Conservation (phyloP, 2,329 filamentous ascomycete genomes). For the Dactylonectria macrodidyma region DNA sequence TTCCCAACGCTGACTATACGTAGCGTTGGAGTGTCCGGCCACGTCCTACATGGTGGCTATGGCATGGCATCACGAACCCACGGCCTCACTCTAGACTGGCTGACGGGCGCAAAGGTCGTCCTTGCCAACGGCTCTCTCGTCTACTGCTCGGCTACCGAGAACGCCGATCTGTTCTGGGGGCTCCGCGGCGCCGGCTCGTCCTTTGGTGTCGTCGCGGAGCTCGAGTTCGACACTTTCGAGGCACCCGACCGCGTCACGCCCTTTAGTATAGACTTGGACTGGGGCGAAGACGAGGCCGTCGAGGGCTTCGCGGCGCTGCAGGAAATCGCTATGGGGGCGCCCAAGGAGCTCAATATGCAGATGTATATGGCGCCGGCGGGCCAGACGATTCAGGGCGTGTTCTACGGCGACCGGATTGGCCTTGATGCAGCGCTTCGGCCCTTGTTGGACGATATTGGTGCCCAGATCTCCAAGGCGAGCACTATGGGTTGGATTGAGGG, state of each 20-base stretch:
- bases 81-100: conserved; percentile 49
- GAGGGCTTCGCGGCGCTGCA: conserved; percentile 46
- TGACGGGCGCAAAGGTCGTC: conserved; percentile 49
- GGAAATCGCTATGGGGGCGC: conserved; percentile 39
- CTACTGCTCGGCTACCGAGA: conserved; percentile 41
- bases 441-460: conserved; percentile 37
- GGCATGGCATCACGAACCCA: conserved; percentile 49
- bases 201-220: conserved; percentile 50
- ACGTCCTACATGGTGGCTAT: conserved; percentile 50
- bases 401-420: conserved; percentile 41
- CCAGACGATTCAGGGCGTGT: conserved; percentile 48
- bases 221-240: conserved; percentile 47
- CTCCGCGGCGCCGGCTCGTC: conserved; percentile 51
- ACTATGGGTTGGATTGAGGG: conserved; percentile 48
- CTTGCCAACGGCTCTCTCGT: conserved; percentile 46
- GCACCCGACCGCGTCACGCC: conserved; percentile 41
- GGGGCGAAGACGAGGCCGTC: conserved; percentile 37
- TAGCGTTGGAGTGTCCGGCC: conserved; percentile 49
- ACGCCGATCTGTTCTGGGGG: conserved; percentile 51
- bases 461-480: conserved; percentile 22
- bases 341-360: conserved; percentile 50
- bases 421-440: conserved; percentile 38
- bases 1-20: conserved; percentile 8
- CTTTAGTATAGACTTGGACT: conserved; percentile 42
- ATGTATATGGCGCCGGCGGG: conserved; percentile 40